These are phyloP conservation scores for Quercus parvula DNA, from an alignment of 306 rosid species.

Conservation along the genomic window DNA sequence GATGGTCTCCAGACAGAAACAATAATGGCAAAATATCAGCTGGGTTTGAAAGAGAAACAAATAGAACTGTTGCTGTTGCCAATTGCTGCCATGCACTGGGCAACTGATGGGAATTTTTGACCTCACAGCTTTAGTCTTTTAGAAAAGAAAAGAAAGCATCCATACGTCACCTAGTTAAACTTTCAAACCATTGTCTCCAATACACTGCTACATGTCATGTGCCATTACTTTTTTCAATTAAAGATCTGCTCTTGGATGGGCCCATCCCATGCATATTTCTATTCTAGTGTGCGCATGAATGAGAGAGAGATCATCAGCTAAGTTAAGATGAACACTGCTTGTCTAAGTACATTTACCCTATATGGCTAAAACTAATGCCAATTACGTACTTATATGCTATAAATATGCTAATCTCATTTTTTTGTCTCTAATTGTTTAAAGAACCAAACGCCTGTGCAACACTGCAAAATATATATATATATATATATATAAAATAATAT, in stretches of 20 bases:
- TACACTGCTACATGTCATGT: constrained; percentile 15
- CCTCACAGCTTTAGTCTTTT: background rate
- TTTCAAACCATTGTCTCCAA: constrained; percentile 19
- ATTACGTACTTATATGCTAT: background rate
- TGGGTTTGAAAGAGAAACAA: background rate
- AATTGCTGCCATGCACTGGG: background rate
- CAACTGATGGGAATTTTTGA: background rate
- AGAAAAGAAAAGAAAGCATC: background rate
- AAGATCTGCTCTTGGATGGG: constrained; percentile 2
- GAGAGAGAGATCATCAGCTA: background rate
- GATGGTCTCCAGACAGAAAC: background rate
- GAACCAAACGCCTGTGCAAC: background rate
- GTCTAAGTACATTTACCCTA: background rate
- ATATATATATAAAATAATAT: background rate
- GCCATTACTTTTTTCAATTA: background rate
- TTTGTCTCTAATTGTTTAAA: background rate
- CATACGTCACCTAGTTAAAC: background rate
- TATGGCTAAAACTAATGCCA: background rate
- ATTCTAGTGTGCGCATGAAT: background rate
- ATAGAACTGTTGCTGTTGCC: background rate
- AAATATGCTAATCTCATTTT: background rate
- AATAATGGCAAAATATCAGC: background rate
- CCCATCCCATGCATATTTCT: background rate
- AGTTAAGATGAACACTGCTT: background rate
- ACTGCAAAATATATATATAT: too few relatives aligned